phyloP scores from a whole-genome alignment of 495 filamentous ascomycete genomes.

The Podospora pseudocomata region DNA sequence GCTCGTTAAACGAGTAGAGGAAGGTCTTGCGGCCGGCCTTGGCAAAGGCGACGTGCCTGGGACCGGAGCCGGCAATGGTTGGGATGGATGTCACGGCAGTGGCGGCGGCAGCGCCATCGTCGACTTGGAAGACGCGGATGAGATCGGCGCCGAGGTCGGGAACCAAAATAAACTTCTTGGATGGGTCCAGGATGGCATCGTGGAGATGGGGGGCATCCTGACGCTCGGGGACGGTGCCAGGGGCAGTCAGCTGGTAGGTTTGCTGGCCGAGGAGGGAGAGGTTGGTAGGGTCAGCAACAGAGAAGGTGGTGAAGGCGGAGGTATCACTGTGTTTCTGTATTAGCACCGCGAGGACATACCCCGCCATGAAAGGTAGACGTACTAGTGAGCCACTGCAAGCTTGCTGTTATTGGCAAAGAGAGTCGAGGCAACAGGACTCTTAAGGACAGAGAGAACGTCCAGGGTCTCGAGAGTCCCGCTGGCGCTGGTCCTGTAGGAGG shows the following conservation, averaged over 20 bases:
- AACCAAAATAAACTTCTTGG: slow-evolving; percentile 57
- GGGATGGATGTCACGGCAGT: slow-evolving; percentile 33
- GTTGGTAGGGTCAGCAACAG: slow-evolving; percentile 23
- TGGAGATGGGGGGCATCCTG: slow-evolving; percentile 71
- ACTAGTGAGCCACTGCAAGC: slow-evolving; percentile 51
- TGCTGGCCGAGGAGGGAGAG: slow-evolving; percentile 46
- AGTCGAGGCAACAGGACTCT: slow-evolving; percentile 31
- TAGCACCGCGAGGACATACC: background rate
- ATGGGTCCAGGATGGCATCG: slow-evolving; percentile 64
- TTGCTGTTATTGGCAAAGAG: slow-evolving; percentile 39
- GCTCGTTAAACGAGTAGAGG: slow-evolving; percentile 63
- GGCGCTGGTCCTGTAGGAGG: slow-evolving; percentile 35
- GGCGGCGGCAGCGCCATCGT: slow-evolving; percentile 36
- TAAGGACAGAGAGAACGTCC: slow-evolving; percentile 39
- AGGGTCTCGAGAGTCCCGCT: slow-evolving; percentile 41
- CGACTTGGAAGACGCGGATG: slow-evolving; percentile 58
- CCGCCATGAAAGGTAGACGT: slow-evolving; percentile 32
- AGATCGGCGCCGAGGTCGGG: slow-evolving; percentile 70
- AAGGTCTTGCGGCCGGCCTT: slow-evolving; percentile 42
- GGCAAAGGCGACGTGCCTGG: slow-evolving; percentile 64
- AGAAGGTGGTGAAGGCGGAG: slow-evolving; percentile 20
- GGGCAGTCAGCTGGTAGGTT: slow-evolving; percentile 45
- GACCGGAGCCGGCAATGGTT: slow-evolving; percentile 53
- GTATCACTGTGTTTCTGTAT: slow-evolving; percentile 22
- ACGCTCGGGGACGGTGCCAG: slow-evolving; percentile 50